Evolutionary conservation across 2,329 filamentous ascomycete genomes (phyloP).

Genomic region (Acephala macrosclerotiorum): DNA sequence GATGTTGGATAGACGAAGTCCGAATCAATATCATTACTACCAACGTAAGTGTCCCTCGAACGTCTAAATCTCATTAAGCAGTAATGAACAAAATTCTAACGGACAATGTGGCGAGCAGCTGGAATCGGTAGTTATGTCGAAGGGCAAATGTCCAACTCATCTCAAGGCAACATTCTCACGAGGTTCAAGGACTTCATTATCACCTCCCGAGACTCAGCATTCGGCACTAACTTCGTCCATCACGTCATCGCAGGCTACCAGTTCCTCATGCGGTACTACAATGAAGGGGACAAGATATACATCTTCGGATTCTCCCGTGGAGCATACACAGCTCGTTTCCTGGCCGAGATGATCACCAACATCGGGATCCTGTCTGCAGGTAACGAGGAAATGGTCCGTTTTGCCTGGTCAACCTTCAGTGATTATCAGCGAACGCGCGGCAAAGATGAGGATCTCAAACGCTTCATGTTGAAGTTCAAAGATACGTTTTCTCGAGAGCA

Average conservation of each 20-base stretch:
- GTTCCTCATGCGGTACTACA: slow-evolving; percentile 19
- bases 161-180: slow-evolving; percentile 5
- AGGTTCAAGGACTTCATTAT: not conserved
- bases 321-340: slow-evolving; percentile 21
- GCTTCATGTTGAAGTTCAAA: slow-evolving; percentile 18
- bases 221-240: slow-evolving; percentile 16
- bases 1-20: slow-evolving; percentile 16
- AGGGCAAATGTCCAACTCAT: slow-evolving; percentile 17
- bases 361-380: slow-evolving; percentile 18
- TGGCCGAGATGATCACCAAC: slow-evolving; percentile 16
- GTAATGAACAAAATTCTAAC: not conserved
- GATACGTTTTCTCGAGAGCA: slow-evolving; percentile 16
- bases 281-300: slow-evolving; percentile 15
- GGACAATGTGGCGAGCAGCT: not conserved
- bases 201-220: not conserved
- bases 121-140: slow-evolving; percentile 20
- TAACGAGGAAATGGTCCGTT: slow-evolving; percentile 22
- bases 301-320: slow-evolving; percentile 23
- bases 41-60: slow-evolving; percentile 15
- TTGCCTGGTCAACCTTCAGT: slow-evolving; percentile 19
- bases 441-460: not conserved
- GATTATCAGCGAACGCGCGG: not conserved
- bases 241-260: slow-evolving; percentile 19
- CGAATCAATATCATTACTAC: slow-evolving; percentile 20
- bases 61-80: not conserved